Evolutionary conservation across 1,139 yeast species (phyloP), one percentile per base, ranked within the genome.

Genomic region (Geotrichum europaeum): DNA sequence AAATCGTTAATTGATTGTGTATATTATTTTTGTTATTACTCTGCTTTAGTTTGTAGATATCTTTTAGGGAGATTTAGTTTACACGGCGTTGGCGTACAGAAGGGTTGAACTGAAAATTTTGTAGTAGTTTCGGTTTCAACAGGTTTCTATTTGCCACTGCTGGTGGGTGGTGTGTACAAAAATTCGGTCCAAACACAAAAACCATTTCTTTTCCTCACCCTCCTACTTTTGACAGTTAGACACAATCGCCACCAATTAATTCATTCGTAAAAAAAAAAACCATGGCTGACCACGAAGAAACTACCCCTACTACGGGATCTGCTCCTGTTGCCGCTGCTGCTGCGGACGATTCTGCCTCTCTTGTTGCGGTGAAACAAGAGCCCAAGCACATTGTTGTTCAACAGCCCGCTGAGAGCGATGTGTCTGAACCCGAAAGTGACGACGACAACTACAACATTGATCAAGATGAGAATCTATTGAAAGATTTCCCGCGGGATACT

Each of bases 401-500:
- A 40, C 24, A 13, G 15, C 40, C 53, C 10, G 53, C 30, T 4
- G 56, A 59, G 36, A 56, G 59, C n/a, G 61, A 59, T 25, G 57
- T 43, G 18, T 55, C 58, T 18, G 61, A 59, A 25, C 53, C 53
- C 51, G 61, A 59, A 53, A 40, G 47, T 22, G 61, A 55, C 6
- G 61, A 59, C 6, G 61, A 59, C 30, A 51, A 49, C 45, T 56
- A 59, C 32, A 40, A 40, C 49, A 59, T 59, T 59, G 61, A 59
- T 36, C 61, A 59, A 30, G 61, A 59, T 43, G 61, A 59, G 43
- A 53, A 57, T 56, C 56, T 61, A n/a, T 50, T 96, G 0, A 78
- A 77, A 3, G 91, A 83, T 49, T 73, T 83, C 49, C 84, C 84
- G 0, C 77, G 78, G 18, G 92, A 90, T 65, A 77, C 85, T 0